Evolutionary conservation across 139 green algal species (phyloP).

Genomic region (Volvox reticuliferus): DNA sequence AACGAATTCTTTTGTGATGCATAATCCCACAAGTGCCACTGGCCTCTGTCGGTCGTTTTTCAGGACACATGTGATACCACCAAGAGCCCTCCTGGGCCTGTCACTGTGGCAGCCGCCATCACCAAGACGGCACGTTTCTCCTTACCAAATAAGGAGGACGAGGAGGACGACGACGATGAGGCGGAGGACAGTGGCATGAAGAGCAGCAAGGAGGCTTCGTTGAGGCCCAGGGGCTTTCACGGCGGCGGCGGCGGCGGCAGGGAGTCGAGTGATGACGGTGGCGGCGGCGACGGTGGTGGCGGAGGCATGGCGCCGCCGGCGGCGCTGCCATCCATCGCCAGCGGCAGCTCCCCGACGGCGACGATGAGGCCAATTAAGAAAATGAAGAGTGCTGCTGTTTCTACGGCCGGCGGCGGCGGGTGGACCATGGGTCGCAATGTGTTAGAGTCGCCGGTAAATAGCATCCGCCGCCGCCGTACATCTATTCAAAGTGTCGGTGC

Average conservation of each 20-base stretch:
- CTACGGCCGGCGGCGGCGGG: background rate
- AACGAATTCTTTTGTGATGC: too few species aligned
- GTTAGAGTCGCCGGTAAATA: background rate
- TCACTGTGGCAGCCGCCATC: background rate
- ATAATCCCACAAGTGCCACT: too few species aligned
- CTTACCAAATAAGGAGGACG: background rate
- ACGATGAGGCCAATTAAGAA: background rate
- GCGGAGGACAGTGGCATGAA: background rate
- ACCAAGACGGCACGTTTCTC: slow-evolving; percentile 9
- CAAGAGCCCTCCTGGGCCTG: background rate
- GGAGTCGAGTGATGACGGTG: background rate
- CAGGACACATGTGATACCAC: background rate
- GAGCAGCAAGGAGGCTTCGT: background rate
- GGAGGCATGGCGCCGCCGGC: background rate
- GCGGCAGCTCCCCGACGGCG: background rate
- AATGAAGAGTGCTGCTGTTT: background rate
- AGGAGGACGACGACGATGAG: background rate
- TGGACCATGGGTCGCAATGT: background rate
- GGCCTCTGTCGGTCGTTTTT: background rate
- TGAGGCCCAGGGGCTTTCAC: too few species aligned
- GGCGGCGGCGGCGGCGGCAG: background rate
- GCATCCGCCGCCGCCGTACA: slow-evolving; percentile 3
- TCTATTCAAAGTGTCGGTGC: background rate
- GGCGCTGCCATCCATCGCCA: background rate
- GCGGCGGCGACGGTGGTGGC: background rate